Evolutionary conservation across 1,284 basidiomycete species (phyloP).

Genomic region (Fistulinella cinereoalba): DNA sequence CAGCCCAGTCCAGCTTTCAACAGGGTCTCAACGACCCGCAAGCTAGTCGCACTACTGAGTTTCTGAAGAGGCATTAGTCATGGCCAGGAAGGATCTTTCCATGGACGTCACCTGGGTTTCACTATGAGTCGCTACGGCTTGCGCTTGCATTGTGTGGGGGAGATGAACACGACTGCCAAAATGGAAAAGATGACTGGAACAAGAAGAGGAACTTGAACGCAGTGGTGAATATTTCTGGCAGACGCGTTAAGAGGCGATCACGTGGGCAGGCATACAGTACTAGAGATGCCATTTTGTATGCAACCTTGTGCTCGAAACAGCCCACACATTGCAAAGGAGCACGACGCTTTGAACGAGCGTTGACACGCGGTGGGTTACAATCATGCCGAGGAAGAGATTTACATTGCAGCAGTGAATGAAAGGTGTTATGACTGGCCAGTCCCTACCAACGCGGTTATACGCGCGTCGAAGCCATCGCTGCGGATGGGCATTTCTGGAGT

Average conservation of each 20-base stretch:
- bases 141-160: conserved; percentile 26
- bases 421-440: conserved; percentile 35
- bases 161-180: not conserved
- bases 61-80: conserved; percentile 31
- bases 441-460: conserved; percentile 61
- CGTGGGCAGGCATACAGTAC: conserved; percentile 25
- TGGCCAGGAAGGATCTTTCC: not conserved
- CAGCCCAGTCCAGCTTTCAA: conserved; percentile 72
- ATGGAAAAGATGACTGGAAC: conserved; percentile 4
- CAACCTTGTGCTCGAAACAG: too few relatives aligned
- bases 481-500: conserved; percentile 99
- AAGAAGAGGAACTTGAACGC: too few relatives aligned
- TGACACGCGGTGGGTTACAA: too few relatives aligned
- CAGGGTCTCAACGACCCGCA: conserved; percentile 66
- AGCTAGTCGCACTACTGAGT: conserved; percentile 59
- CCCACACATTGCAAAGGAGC: too few relatives aligned
- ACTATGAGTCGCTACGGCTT: conserved; percentile 13
- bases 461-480: conserved; percentile 82
- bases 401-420: too few relatives aligned
- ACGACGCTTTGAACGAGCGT: too few relatives aligned
- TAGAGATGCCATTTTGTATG: too few relatives aligned
- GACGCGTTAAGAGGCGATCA: conserved; percentile 15
- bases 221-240: too few relatives aligned
- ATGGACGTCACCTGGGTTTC: conserved; percentile 28
- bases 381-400: too few relatives aligned